Conservation (phyloP, 331 rosid species). For the Quercus phellos region DNA sequence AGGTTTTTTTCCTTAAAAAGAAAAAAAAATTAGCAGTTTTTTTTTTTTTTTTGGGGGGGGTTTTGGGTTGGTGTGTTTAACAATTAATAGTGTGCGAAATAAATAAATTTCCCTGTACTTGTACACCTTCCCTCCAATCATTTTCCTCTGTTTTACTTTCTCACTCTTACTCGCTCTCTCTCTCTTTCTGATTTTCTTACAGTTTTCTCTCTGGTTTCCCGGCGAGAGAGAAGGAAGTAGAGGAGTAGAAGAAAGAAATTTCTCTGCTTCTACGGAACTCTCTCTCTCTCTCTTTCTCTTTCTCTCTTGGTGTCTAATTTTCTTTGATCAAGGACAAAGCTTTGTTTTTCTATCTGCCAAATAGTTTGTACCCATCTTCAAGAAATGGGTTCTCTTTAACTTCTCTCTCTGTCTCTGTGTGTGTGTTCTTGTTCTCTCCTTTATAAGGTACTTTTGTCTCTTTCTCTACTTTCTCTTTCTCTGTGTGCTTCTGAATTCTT, state of each 20-base stretch:
- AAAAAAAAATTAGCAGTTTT: not conserved
- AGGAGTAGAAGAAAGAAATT: conserved; percentile 66
- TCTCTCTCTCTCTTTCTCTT: conserved; percentile 18
- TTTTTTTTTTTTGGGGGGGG: not conserved
- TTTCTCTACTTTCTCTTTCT: not conserved
- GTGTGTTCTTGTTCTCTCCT: conserved; percentile 8
- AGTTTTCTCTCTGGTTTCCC: conserved; percentile 42
- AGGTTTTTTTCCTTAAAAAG: not conserved
- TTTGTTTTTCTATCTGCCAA: conserved; percentile 17
- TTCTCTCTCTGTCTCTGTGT: not conserved
- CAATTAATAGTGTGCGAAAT: too few relatives aligned
- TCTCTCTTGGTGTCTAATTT: not conserved
- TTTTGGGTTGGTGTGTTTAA: not conserved
- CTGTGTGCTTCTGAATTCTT: conserved; percentile 1
- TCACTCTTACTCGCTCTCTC: conserved; percentile 12
- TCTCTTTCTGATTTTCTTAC: not conserved
- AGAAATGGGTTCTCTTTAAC: conserved; percentile 29
- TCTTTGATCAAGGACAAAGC: conserved; percentile 32
- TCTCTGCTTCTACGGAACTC: conserved; percentile 91
- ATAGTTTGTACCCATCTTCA: conserved; percentile 17
- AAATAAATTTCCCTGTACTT: conserved; percentile 11
- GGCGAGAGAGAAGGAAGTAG: conserved; percentile 76
- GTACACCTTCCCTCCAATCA: conserved; percentile 66
- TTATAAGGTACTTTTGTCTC: conserved; percentile 37
- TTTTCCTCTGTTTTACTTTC: conserved; percentile 26